Evolutionary conservation across 257 asterid species (phyloP).

Genomic region (Nicotiana obtusifolia): DNA sequence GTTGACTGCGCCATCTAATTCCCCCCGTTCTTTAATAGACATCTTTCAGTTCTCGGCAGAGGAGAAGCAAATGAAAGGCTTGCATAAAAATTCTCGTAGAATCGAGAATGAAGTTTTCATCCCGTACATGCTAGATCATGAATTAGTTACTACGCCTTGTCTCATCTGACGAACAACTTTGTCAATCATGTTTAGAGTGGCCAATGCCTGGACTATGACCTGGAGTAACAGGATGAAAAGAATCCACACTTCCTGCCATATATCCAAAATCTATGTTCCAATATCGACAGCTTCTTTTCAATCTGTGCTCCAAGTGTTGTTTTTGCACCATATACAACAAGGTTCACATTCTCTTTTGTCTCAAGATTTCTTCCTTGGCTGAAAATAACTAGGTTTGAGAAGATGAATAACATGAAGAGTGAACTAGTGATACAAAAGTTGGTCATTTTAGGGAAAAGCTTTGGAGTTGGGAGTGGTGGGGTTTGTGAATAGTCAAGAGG

Average conservation of each 20-base stretch:
- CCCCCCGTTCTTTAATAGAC: too few relatives aligned
- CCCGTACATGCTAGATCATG: too few relatives aligned
- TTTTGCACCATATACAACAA: background rate
- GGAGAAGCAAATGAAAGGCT: too few relatives aligned
- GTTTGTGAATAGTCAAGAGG: background rate
- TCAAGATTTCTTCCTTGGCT: constrained; percentile 30
- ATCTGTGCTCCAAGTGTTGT: too few relatives aligned
- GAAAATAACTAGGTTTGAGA: constrained; percentile 22
- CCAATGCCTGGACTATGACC: constrained; percentile 86
- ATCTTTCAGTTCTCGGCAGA: too few relatives aligned
- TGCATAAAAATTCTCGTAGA: too few relatives aligned
- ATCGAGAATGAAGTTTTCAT: too few relatives aligned
- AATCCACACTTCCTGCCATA: constrained; percentile 29
- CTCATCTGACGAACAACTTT: too few relatives aligned
- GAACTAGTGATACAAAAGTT: constrained; percentile 14
- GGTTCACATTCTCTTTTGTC: background rate
- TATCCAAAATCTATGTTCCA: background rate
- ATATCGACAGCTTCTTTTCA: background rate
- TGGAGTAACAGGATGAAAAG: constrained; percentile 50
- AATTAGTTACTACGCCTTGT: too few relatives aligned
- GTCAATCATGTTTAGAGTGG: constrained; percentile 46
- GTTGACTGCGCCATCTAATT: too few relatives aligned
- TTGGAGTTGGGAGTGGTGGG: background rate
- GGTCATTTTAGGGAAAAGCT: constrained; percentile 18
- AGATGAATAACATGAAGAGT: constrained; percentile 17